phyloP scores from a whole-genome alignment of 2,329 filamentous ascomycete genomes.

The Pestalotiopsis sp. region DNA sequence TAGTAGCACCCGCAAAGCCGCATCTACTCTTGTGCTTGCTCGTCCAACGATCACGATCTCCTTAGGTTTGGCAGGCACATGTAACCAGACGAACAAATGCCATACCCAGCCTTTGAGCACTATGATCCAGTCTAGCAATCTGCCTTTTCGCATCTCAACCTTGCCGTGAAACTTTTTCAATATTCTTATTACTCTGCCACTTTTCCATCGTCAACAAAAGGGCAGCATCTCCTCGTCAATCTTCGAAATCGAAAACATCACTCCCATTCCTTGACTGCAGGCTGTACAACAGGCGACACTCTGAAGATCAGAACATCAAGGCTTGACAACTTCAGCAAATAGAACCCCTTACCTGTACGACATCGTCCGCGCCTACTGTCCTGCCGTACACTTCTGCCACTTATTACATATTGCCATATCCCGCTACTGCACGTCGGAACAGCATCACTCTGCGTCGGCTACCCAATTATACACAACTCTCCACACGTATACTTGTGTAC shows the following conservation, averaged over 20 bases:
- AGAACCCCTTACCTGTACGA: not conserved
- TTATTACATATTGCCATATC: not conserved
- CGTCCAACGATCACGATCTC: slow-evolving; percentile 3
- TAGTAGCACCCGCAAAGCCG: not conserved
- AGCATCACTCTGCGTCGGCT: not conserved
- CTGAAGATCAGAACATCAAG: no score
- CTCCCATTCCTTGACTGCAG: not conserved
- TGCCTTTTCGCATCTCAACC: not conserved
- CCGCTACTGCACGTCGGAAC: not conserved
- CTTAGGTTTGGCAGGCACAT: not conserved
- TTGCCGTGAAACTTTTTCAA: not conserved
- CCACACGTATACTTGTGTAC: not conserved
- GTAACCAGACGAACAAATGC: not conserved
- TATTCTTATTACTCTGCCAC: not conserved
- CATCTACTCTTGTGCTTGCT: not conserved
- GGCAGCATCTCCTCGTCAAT: not conserved
- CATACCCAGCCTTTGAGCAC: not conserved
- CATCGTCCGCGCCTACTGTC: not conserved
- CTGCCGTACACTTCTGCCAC: not conserved
- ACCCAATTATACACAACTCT: no score
- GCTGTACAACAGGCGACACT: no score
- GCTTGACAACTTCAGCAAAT: no score
- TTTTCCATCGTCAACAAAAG: not conserved
- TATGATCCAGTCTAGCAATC: not conserved
- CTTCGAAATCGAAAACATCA: not conserved